phyloP scores from a whole-genome alignment of 768 basidiomycete species.

The Calvatia gigantea region DNA sequence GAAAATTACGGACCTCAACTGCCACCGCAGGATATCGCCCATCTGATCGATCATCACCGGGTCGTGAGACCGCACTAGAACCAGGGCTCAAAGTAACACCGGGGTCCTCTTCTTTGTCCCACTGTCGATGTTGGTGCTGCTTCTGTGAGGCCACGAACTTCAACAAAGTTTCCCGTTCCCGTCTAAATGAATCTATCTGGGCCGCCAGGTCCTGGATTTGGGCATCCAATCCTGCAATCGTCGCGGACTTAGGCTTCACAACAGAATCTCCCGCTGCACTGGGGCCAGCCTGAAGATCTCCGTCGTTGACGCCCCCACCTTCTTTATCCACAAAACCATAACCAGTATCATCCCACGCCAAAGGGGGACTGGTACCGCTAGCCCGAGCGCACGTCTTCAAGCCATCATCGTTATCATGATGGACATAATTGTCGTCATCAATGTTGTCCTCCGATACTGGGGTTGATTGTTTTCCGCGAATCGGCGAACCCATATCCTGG shows the following conservation, averaged over 20 bases:
- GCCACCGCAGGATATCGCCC: not conserved
- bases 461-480: not conserved
- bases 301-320: not conserved
- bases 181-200: constrained; percentile 32
- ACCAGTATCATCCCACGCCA: not conserved
- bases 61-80: not conserved
- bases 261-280: not conserved
- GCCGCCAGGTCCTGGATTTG: constrained; percentile 32
- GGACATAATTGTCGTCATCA: constrained; percentile 5
- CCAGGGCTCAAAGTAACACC: not conserved
- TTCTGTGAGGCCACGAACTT: constrained; percentile 1
- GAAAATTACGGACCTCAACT: not conserved
- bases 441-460: constrained; percentile 5
- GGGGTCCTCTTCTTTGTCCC: not conserved
- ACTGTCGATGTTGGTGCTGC: not conserved
- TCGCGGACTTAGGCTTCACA: not conserved
- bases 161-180: constrained; percentile 27
- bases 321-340: not conserved
- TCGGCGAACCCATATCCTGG: not conserved
- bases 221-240: constrained; percentile 24
- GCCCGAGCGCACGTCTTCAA: not conserved
- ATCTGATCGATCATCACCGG: constrained; percentile 2
- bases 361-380: not conserved
- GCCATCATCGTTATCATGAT: constrained; percentile 4
- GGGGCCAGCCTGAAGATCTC: not conserved